Conservation (phyloP, 768 basidiomycete genomes). For the Collybia sp. region DNA sequence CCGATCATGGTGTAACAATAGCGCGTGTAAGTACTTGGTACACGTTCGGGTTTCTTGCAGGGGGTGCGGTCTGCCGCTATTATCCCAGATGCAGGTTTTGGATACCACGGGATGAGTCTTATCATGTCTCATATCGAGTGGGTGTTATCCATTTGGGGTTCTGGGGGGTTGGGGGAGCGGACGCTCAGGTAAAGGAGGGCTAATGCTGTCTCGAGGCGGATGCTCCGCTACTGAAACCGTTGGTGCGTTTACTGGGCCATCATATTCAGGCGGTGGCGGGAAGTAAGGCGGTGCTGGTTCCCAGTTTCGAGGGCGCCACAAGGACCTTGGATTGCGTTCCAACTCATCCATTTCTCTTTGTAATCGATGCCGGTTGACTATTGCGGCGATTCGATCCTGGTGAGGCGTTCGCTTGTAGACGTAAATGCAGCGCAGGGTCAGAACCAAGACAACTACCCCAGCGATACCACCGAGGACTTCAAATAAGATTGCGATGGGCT, state of each 20-base stretch:
- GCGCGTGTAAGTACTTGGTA: too few relatives aligned
- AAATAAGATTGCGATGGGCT: constrained; percentile 37
- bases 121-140: too few relatives aligned
- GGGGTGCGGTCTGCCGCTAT: not conserved
- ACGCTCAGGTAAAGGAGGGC: too few relatives aligned
- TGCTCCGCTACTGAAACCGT: too few relatives aligned
- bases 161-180: too few relatives aligned
- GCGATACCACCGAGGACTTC: constrained; percentile 40
- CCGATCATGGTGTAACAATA: too few relatives aligned
- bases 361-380: constrained; percentile 39
- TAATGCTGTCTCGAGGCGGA: too few relatives aligned
- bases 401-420: constrained; percentile 39
- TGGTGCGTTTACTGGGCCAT: constrained; percentile 1
- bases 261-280: constrained; percentile 45
- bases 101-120: too few relatives aligned
- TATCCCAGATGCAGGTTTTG: too few relatives aligned
- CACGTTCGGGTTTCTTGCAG: not conserved
- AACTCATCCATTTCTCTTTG: constrained; percentile 48
- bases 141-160: too few relatives aligned
- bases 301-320: constrained; percentile 21
- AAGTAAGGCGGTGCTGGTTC: constrained; percentile 52
- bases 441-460: constrained; percentile 26
- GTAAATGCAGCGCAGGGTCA: constrained; percentile 35
- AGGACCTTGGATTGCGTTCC: constrained; percentile 27
- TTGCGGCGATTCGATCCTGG: constrained; percentile 38